phyloP scores from a whole-genome alignment of 331 rosid species.

The Dryas integrifolia region DNA sequence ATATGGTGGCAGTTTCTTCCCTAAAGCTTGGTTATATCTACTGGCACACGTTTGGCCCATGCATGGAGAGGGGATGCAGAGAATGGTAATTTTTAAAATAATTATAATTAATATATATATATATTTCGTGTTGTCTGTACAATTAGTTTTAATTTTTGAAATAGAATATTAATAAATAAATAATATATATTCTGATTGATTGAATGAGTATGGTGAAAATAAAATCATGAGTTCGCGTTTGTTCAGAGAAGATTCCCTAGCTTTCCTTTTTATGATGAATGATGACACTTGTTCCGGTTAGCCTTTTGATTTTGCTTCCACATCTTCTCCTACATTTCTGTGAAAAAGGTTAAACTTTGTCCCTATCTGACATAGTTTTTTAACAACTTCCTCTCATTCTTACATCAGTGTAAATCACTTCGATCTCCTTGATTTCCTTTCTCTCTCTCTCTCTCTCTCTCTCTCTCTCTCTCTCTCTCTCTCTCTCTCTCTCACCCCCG shows the following conservation, averaged over 20 bases:
- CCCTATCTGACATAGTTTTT: constrained; percentile 64
- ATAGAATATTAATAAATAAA: not conserved
- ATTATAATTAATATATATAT: not conserved
- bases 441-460: constrained; percentile 17
- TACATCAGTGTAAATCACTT: constrained; percentile 30
- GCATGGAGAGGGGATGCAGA: constrained; percentile 27
- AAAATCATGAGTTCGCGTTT: constrained; percentile 14
- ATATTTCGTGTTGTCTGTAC: constrained; percentile 30
- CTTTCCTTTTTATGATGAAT: constrained; percentile 64
- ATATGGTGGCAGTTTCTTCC: not conserved
- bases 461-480: constrained; percentile 17
- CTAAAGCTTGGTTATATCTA: constrained; percentile 23
- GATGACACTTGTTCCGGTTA: constrained; percentile 73
- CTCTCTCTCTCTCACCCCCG: not conserved
- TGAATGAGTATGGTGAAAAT: constrained; percentile 40
- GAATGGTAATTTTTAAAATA: constrained; percentile 17
- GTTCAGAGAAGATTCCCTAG: constrained; percentile 81
- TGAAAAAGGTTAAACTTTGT: constrained; percentile 88
- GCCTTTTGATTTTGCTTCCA: constrained; percentile 62
- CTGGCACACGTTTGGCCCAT: constrained; percentile 56
- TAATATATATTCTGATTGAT: constrained; percentile 25
- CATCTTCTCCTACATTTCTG: constrained; percentile 94
- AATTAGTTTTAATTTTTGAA: constrained; percentile 36
- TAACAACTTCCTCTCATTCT: constrained; percentile 54
- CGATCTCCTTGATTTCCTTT: constrained; percentile 19